Evolutionary conservation across 768 basidiomycete species (phyloP), one percentile per base, ranked within the genome.

Genomic region (Kwoniella dendrophila): DNA sequence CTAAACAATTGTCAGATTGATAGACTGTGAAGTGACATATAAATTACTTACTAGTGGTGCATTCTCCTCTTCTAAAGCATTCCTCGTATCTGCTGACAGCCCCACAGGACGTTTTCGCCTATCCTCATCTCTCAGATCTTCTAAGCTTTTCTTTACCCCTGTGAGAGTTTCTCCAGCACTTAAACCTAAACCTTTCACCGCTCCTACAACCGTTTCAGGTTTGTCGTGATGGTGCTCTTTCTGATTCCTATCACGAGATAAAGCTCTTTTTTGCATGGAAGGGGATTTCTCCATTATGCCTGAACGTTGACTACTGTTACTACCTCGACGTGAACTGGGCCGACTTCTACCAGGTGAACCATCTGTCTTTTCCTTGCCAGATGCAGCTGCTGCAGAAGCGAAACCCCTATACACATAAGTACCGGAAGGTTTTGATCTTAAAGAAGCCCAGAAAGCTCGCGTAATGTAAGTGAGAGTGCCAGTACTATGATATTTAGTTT

Each of bases 361-460:
- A 22, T 67, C 67, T 18, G 26, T 43, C 40, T 63, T 49, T 29
- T 56, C 60, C 40, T 66, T 69, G 8, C 68, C 71, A 16, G 72
- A 51, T 12, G 70, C 67, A 5, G 66, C 51, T 14, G 56, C 34
- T 1, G 80, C 81, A 11, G 79, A 71, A 16, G 69, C 69, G 49
- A 77, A 81, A 4, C 81, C 81, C 34, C 81, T 69, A 56, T 82
- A 81, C 2, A 80, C 74, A 43, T 77, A 72, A 11, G 76, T 78
- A 10, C 78, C 77, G 5, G 77, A 72, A 5, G 78, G 73, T 45
- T 73, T 75, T 12, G 74, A 62, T 20, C 77, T 63, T 12, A 79
- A 53, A 22, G 75, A 70, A 1, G 79, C 71, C 66, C 76, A 76
- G 55, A 79, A 78, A 7, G 72, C 63, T 14, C 74, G 70, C 18